Evolutionary conservation across 2,329 filamentous ascomycete genomes (phyloP).

Genomic region (Microsporum ferrugineum): DNA sequence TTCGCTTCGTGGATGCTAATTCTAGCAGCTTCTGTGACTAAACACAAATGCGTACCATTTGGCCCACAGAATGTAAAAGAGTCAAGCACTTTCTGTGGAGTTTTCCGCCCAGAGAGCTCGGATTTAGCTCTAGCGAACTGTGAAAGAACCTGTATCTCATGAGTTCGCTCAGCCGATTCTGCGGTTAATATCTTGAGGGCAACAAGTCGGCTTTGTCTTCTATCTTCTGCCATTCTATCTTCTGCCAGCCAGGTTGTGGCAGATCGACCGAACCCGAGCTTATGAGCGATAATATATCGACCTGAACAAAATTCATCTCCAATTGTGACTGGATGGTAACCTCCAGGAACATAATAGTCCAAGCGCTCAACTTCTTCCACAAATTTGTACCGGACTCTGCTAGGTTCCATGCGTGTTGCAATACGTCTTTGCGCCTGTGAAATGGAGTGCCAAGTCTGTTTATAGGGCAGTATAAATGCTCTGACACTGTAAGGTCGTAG

Average conservation of each 20-base stretch:
- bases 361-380: constrained; percentile 9
- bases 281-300: constrained; percentile 14
- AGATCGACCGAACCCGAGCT: constrained; percentile 14
- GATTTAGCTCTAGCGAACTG: constrained; percentile 7
- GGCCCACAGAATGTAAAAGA: constrained; percentile 15
- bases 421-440: not conserved
- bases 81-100: constrained; percentile 15
- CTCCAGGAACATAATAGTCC: constrained; percentile 10
- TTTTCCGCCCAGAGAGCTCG: constrained; percentile 9
- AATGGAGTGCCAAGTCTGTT: not conserved
- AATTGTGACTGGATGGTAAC: constrained; percentile 11
- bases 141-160: constrained; percentile 11
- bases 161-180: constrained; percentile 7
- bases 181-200: constrained; percentile 6
- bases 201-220: not conserved
- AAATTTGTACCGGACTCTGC: constrained; percentile 4
- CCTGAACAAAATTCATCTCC: constrained; percentile 9
- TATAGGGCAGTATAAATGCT: not conserved
- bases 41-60: constrained; percentile 18
- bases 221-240: no score
- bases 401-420: not conserved
- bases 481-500: not conserved
- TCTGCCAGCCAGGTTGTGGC: constrained; percentile 14
- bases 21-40: constrained; percentile 15
- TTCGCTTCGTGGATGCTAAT: constrained; percentile 15